Base-by-base conservation (phyloP, 2,329 filamentous ascomycete species). In the Rutstroemia sp. region DNA sequence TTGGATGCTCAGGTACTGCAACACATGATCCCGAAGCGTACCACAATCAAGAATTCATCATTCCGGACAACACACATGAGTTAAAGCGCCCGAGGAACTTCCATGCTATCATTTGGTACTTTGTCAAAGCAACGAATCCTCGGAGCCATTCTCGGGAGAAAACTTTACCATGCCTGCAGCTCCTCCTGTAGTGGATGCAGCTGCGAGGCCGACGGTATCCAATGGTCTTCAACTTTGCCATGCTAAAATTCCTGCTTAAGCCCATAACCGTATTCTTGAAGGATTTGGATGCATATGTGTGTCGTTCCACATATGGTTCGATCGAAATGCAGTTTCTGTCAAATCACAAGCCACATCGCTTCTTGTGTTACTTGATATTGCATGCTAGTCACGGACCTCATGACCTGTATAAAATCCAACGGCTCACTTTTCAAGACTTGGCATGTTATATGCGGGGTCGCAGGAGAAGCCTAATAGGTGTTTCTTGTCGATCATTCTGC, bases 321-420 rank as follows among this genome's bases (percentile, higher is more conserved):
- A 27, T 19, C 44, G 19, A 7, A 6, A 37, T n/a, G 14, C 25
- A 27, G 16, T 42, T 23, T 50, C 9, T 5, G 19, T 39, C 27
- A 18, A 51, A 56, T 45, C 27, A 45, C 42, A 21, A 37, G 16
- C 18, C 9, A 19, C 21, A 42, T 5, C 37, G 37, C 16, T 19
- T 16, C 21, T 16, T 25, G 37, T 55, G 52, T 50, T 37, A 25
- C 16, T 12, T 38, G 14, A 39, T 25, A 44, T 42, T 34, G 23
- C n/a, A 54, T 48, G 6, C 23, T 12, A 27, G 21, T 34, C 18
- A 6, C 45, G 48, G 14, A 38, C 18, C 52, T 42, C 37, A 50
- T 45, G 53, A 51, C 53, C 46, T 34, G 25, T 51, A 27, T 34
- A 50, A 19, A 38, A 51, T 12, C 39, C 53, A 42, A n/a, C 53